Evolutionary conservation across 106 monocot genomes (phyloP).

Genomic region (Dioscorea zingiberensis): DNA sequence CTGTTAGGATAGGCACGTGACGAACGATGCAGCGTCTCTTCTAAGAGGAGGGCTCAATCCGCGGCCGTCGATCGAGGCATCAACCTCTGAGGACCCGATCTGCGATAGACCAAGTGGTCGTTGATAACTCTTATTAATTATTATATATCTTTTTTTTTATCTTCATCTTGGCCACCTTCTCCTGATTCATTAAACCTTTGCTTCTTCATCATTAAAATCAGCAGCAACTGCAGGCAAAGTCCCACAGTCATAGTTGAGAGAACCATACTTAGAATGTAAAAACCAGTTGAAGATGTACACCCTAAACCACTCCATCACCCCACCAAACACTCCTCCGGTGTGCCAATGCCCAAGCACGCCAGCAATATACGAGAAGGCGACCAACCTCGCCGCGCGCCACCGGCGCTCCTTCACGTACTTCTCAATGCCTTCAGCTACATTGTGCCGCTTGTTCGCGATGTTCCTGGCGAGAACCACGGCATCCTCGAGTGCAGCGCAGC

Average conservation of each 20-base stretch:
- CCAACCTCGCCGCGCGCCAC: slow-evolving; percentile 22
- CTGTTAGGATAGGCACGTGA: too few species aligned
- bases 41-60: too few species aligned
- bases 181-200: too few species aligned
- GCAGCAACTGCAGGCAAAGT: neutral
- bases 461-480: slow-evolving; percentile 26
- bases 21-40: too few species aligned
- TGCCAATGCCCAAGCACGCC: slow-evolving; percentile 4
- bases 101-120: too few species aligned
- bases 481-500: slow-evolving; percentile 30
- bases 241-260: slow-evolving; percentile 25
- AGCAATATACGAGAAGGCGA: slow-evolving; percentile 13
- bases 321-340: neutral
- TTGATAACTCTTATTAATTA: too few species aligned
- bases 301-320: slow-evolving; percentile 8
- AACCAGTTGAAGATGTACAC: slow-evolving; percentile 7
- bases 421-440: slow-evolving; percentile 9
- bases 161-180: too few species aligned
- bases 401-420: slow-evolving; percentile 21
- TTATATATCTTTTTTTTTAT: too few species aligned
- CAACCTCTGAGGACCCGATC: too few species aligned
- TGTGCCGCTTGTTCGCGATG: neutral
- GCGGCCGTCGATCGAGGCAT: too few species aligned
- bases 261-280: neutral
- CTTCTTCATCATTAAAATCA: too few species aligned